A percentile compares a stretch with the other conserved stretches of the same genome.
These are phyloP conservation scores for Trichoderma citrinoviride DNA, from an alignment of 2,329 filamentous ascomycete genomes.

Conservation along the genomic window DNA sequence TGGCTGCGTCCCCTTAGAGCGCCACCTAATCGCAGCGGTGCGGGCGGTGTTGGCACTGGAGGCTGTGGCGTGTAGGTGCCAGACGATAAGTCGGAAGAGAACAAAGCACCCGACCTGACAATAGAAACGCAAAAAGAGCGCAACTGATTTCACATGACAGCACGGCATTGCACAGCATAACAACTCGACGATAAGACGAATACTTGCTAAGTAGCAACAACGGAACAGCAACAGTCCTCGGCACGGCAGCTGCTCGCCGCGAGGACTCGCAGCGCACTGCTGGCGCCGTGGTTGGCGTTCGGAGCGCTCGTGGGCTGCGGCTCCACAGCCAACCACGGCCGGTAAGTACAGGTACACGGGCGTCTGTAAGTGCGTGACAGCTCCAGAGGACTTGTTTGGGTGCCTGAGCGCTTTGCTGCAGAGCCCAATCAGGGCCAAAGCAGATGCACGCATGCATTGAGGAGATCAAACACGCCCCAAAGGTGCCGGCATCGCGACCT, in stretches of 20 bases:
- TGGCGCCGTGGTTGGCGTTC: not conserved
- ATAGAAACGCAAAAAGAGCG: not conserved
- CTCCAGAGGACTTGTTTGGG: not conserved
- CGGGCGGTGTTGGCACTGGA: not conserved
- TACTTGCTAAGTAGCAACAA: no score
- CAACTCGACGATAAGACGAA: not conserved
- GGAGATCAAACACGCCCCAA: no score
- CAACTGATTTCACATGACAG: not conserved
- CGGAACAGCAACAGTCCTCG: no score
- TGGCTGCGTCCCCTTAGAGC: not conserved
- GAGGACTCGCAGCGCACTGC: not conserved
- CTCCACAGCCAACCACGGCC: conserved; percentile 9
- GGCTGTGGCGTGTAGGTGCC: not conserved
- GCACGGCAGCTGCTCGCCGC: not conserved
- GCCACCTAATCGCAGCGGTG: not conserved
- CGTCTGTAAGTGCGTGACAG: not conserved
- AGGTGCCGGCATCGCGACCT: no score
- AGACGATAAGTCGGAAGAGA: not conserved
- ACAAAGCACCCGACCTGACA: no score
- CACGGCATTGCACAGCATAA: not conserved
- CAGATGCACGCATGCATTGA: not conserved
- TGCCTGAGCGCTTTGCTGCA: conserved; percentile 17
- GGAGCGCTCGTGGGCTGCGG: not conserved
- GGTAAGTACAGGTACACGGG: no score
- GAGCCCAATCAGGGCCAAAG: conserved; percentile 9